These are phyloP conservation scores for Biscogniauxia marginata DNA, from an alignment of 2,329 filamentous ascomycete genomes.

Conservation along the genomic window DNA sequence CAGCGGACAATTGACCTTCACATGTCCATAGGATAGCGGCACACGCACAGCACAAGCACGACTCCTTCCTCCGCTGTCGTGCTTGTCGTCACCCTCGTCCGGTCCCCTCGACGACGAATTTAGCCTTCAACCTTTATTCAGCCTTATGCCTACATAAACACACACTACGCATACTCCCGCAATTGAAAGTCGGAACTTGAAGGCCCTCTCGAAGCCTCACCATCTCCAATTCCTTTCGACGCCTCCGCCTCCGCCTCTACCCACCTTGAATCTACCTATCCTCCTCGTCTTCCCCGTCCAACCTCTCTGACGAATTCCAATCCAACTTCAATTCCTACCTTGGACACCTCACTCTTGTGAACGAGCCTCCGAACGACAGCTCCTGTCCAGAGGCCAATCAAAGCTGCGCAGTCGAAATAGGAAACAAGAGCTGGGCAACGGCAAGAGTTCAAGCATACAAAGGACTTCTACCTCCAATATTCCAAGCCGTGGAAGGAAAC, in stretches of 20 bases:
- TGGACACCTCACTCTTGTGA: neutral
- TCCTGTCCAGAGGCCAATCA: neutral
- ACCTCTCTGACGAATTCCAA: slow-evolving; percentile 11
- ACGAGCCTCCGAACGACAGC: slow-evolving; percentile 6
- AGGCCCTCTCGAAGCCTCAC: neutral
- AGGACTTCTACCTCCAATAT: slow-evolving; percentile 13
- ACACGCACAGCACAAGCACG: slow-evolving; percentile 5
- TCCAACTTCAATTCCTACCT: neutral
- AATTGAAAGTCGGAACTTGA: neutral
- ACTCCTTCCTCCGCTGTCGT: no score
- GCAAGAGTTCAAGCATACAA: slow-evolving; percentile 11
- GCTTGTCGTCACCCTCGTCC: no score
- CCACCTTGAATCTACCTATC: no score
- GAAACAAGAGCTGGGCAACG: slow-evolving; percentile 2
- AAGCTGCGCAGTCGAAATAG: slow-evolving; percentile 9
- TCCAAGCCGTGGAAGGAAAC: slow-evolving; percentile 18
- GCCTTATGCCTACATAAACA: no score
- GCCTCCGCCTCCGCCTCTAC: neutral
- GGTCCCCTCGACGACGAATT: no score
- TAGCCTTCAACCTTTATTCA: no score
- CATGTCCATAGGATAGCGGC: slow-evolving; percentile 22
- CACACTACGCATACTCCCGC: no score
- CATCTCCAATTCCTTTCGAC: neutral
- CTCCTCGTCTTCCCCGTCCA: slow-evolving; percentile 9
- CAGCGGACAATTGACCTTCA: slow-evolving; percentile 17